phyloP scores from a whole-genome alignment of 1,284 basidiomycete genomes.

The Gymnopus androsaceus region DNA sequence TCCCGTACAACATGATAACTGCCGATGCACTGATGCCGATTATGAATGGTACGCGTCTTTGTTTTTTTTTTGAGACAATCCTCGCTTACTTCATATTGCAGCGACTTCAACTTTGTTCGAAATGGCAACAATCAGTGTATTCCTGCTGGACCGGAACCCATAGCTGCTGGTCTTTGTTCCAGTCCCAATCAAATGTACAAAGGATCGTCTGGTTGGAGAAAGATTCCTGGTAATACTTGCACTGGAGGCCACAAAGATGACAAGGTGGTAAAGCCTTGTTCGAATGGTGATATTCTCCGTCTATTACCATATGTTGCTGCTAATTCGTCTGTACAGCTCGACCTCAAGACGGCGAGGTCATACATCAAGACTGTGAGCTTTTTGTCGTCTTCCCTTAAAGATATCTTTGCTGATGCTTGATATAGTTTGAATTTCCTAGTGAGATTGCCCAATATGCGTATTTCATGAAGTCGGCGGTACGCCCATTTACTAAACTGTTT shows the following conservation, averaged over 20 bases:
- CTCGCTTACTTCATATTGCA: constrained; percentile 28
- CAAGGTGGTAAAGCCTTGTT: constrained; percentile 81
- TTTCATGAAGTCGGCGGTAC: constrained; percentile 73
- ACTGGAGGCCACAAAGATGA: constrained; percentile 63
- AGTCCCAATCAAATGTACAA: constrained; percentile 67
- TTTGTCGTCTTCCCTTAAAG: background rate
- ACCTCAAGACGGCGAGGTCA: constrained; percentile 72
- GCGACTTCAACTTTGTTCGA: constrained; percentile 87
- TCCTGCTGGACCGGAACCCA: constrained; percentile 81
- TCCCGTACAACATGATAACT: constrained; percentile 79
- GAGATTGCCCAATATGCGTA: constrained; percentile 80
- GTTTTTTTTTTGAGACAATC: background rate
- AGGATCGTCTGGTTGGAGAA: constrained; percentile 90
- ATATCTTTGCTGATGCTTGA: background rate
- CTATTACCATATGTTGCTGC: background rate
- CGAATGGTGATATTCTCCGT: constrained; percentile 49
- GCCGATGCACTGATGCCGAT: constrained; percentile 84
- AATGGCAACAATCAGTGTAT: constrained; percentile 75
- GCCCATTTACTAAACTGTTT: constrained; percentile 19
- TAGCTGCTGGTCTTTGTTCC: constrained; percentile 78
- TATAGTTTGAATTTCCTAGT: constrained; percentile 68
- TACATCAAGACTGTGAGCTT: constrained; percentile 55
- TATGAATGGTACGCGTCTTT: constrained; percentile 80
- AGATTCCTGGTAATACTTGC: constrained; percentile 94
- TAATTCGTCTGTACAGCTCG: constrained; percentile 46